A percentile compares a stretch with the other conserved stretches of the same genome.
phyloP scores from a whole-genome alignment of 1,284 basidiomycete species.

The Ceratobasidium sp. region DNA sequence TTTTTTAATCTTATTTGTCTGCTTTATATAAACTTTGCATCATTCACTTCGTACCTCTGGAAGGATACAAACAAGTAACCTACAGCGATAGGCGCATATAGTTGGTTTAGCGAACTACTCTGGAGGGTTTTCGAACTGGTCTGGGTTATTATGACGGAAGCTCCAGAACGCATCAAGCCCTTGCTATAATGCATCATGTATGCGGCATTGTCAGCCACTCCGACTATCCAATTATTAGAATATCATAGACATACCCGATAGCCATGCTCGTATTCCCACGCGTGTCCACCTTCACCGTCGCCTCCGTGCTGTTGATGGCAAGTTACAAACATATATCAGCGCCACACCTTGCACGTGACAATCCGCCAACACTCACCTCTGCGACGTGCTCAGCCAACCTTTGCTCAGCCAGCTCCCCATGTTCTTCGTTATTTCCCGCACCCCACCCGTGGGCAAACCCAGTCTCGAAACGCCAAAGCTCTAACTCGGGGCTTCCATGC shows the following conservation, averaged over 20 bases:
- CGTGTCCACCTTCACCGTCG: slow-evolving; percentile 12
- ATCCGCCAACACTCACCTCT: neutral
- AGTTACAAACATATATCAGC: neutral
- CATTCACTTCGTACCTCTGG: no score
- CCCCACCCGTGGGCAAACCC: slow-evolving; percentile 25
- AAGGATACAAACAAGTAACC: neutral
- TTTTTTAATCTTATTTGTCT: neutral
- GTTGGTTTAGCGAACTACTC: neutral
- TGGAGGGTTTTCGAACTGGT: slow-evolving; percentile 14
- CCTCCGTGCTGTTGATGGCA: slow-evolving; percentile 7
- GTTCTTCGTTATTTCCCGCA: slow-evolving; percentile 29
- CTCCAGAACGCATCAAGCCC: slow-evolving; percentile 17
- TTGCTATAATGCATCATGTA: slow-evolving; percentile 7
- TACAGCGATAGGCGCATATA: neutral
- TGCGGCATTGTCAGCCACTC: neutral
- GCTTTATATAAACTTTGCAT: neutral
- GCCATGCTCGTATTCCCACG: slow-evolving; percentile 31
- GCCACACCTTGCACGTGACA: neutral
- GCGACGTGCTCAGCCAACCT: slow-evolving; percentile 23
- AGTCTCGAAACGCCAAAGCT: slow-evolving; percentile 29
- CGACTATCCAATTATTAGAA: neutral
- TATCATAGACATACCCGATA: slow-evolving; percentile 6
- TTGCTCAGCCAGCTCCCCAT: slow-evolving; percentile 21
- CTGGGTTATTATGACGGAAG: slow-evolving; percentile 29
- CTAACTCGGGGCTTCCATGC: slow-evolving; percentile 21